Evolutionary conservation across 139 green algal species (phyloP), one percentile per base, ranked within the genome.

Genomic region (Klebsormidium nitens): DNA sequence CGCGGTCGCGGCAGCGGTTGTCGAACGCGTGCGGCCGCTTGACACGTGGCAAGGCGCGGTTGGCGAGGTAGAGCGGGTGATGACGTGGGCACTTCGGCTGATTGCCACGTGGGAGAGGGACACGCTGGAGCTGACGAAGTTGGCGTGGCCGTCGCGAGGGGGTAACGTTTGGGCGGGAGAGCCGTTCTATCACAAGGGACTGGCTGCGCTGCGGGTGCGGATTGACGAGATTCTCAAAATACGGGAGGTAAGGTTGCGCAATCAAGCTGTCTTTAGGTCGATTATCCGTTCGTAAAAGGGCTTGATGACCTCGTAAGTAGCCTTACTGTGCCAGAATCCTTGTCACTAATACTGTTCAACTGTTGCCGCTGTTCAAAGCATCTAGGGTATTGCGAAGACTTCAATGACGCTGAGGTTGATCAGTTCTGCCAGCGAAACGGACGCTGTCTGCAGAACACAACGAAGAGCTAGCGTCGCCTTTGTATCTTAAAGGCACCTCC

Each of bases 171-270:
- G 81, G 81, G 39, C 75, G 38, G 75, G 79, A 14, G 17, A 2
- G n/a, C 42, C 73, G 36, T 83, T 81, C 31, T 28, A 34, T 5
- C 82, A 89, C 61, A 36, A 38, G 1, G 69, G 74, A 23, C n/a
- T 87, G 19, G 31, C 46, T 0, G 66, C 73, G 0, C 70, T 87
- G 19, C 72, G 75, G 8, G 75, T 81, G 38, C 68, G 85, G 0
- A 29, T 84, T 35, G 85, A 90, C 31, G 76, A 87, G 79, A 80
- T 89, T 28, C 63, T 74, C 19, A 63, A 64, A 34, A 87, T 91
- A 38, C 78, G 83, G 1, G 85, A 50, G 42, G 42, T 14, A 50
- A 50, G 42, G n/a, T n/a, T n/a, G n/a, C n/a, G n/a, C n/a, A n/a
- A n/a, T n/a, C n/a, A n/a, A n/a, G n/a, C n/a, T n/a, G n/a, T n/a